Conservation (phyloP, 352 stramenopile species). For the Phytophthora foliorum region DNA sequence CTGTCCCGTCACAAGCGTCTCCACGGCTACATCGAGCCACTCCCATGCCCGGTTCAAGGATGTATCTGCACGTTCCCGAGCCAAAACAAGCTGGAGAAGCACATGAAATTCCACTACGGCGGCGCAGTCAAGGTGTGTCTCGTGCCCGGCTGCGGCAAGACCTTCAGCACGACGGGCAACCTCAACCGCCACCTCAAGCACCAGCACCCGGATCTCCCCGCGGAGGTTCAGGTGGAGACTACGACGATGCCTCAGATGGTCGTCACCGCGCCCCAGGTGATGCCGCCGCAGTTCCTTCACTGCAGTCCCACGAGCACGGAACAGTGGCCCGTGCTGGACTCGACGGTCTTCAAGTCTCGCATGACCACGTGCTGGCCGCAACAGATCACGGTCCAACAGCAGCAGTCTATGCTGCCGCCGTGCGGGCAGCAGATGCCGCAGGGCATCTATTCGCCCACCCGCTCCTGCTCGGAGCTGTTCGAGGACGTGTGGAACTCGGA, state of each 20-base stretch:
- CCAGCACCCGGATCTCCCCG: constrained; percentile 35
- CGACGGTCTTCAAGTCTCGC: constrained; percentile 31
- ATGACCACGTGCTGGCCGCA: constrained; percentile 29
- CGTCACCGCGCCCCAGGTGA: constrained; percentile 18
- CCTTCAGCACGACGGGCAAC: constrained; percentile 69
- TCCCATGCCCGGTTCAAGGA: constrained; percentile 37
- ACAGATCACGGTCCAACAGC: constrained; percentile 25
- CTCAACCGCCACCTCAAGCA: constrained; percentile 58
- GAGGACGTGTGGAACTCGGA: constrained; percentile 56
- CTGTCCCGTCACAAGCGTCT: constrained; percentile 57
- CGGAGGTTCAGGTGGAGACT: background rate
- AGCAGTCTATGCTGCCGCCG: constrained; percentile 23
- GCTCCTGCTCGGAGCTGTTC: constrained; percentile 42
- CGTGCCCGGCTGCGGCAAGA: constrained; percentile 54
- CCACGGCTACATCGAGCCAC: constrained; percentile 48
- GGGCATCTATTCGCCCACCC: constrained; percentile 34
- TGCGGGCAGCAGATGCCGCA: constrained; percentile 30
- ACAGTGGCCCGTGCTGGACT: constrained; percentile 27
- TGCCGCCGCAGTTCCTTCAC: constrained; percentile 32
- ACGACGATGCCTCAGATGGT: constrained; percentile 3
- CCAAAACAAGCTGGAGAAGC: constrained; percentile 52
- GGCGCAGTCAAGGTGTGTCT: constrained; percentile 50
- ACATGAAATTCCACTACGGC: constrained; percentile 56
- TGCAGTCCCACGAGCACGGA: constrained; percentile 43
- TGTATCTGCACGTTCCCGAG: constrained; percentile 46